Evolutionary conservation across 345 rosid species (phyloP).

Genomic region (sweet orange (Citrus sinensis)): DVS_A1.0 CM039163.1:51932001-51932500

Average conservation of each 20-base stretch:
- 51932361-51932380: constrained; percentile 9
- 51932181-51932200: not conserved
- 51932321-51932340: constrained; percentile 87
- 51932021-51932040: not conserved
- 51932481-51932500: not conserved
- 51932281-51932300: constrained; percentile 82
- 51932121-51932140: not conserved
- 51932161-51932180: not conserved
- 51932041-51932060: not conserved
- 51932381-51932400: constrained; percentile 1
- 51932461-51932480: not conserved
- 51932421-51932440: not conserved
- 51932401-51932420: not conserved
- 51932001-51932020: not conserved
- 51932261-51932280: constrained; percentile 84
- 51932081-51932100: not conserved
- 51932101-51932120: not conserved
- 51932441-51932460: not conserved
- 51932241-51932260: constrained; percentile 91
- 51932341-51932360: constrained; percentile 64
- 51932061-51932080: not conserved
- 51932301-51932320: constrained; percentile 90
- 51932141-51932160: not conserved
- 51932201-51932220: constrained; percentile 11
- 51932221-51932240: constrained; percentile 58